Conservation (phyloP, 148 eudicot species). For the Gaultheria prostrata region DNA sequence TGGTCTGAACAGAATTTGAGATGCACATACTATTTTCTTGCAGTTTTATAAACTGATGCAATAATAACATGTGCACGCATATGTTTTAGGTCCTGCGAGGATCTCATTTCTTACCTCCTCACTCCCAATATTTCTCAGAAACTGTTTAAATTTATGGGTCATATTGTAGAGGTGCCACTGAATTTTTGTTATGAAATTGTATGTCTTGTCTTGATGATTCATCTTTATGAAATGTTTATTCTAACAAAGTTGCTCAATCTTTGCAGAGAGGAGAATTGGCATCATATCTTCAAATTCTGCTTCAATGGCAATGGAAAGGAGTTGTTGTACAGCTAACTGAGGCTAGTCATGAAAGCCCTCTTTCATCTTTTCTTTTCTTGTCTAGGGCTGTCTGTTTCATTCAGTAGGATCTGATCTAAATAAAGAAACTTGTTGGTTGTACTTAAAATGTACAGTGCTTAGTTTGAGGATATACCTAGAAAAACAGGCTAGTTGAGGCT, state of each 20-base stretch:
- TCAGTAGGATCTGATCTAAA: constrained; percentile 45
- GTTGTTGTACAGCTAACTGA: constrained; percentile 70
- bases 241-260: neutral
- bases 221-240: neutral
- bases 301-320: constrained; percentile 32
- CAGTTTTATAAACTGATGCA: too few relatives aligned
- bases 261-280: constrained; percentile 54
- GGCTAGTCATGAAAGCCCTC: constrained; percentile 33
- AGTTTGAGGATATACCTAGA: constrained; percentile 54
- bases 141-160: too few relatives aligned
- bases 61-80: too few relatives aligned
- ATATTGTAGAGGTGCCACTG: too few relatives aligned
- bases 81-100: too few relatives aligned
- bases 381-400: constrained; percentile 22
- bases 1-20: too few relatives aligned
- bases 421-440: constrained; percentile 49
- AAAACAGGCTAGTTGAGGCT: constrained; percentile 29
- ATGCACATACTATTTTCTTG: too few relatives aligned
- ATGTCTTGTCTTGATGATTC: neutral
- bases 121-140: too few relatives aligned
- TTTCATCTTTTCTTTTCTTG: constrained; percentile 6
- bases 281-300: constrained; percentile 35
- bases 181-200: neutral
- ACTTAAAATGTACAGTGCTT: constrained; percentile 65
- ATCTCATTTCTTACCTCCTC: too few relatives aligned